A percentile compares a stretch with the other conserved stretches of the same genome.
phyloP scores from a whole-genome alignment of 2,329 filamentous ascomycete genomes.

The Clonostachys solani region DNA sequence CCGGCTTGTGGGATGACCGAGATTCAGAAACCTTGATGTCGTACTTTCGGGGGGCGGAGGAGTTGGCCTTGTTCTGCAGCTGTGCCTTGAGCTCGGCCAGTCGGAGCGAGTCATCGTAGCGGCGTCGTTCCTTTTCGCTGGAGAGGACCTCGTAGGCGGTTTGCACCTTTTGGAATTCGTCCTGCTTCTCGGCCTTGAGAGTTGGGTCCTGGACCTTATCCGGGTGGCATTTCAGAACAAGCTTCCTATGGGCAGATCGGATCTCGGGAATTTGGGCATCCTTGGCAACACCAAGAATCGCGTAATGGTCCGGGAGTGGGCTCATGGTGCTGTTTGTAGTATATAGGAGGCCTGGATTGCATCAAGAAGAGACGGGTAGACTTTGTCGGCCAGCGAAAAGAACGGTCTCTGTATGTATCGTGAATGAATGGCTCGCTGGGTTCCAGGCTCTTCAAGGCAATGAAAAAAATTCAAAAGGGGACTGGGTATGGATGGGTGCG shows the following conservation, averaged over 20 bases:
- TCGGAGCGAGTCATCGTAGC: conserved; percentile 74
- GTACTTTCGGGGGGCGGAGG: conserved; percentile 33
- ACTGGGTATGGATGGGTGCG: neutral
- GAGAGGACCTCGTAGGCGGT: conserved; percentile 88
- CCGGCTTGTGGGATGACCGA: neutral
- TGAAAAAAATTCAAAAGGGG: neutral
- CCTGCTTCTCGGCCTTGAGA: conserved; percentile 72
- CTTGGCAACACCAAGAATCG: conserved; percentile 66
- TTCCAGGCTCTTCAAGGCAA: neutral
- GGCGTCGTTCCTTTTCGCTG: conserved; percentile 65
- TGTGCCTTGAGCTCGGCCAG: conserved; percentile 60
- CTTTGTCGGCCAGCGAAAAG: neutral
- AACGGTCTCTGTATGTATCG: neutral
- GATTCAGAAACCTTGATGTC: conserved; percentile 48
- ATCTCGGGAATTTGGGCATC: conserved; percentile 69
- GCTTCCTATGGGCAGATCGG: conserved; percentile 76
- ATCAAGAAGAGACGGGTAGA: neutral
- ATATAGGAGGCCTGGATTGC: neutral
- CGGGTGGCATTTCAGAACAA: conserved; percentile 83
- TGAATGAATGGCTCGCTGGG: neutral
- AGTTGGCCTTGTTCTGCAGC: conserved; percentile 38
- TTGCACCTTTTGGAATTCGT: conserved; percentile 89
- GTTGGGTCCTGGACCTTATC: conserved; percentile 82
- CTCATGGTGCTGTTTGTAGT: conserved; percentile 30
- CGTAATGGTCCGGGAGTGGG: conserved; percentile 71